phyloP scores from a whole-genome alignment of 768 basidiomycete species.

The Sistotremastrum suecicum region DNA sequence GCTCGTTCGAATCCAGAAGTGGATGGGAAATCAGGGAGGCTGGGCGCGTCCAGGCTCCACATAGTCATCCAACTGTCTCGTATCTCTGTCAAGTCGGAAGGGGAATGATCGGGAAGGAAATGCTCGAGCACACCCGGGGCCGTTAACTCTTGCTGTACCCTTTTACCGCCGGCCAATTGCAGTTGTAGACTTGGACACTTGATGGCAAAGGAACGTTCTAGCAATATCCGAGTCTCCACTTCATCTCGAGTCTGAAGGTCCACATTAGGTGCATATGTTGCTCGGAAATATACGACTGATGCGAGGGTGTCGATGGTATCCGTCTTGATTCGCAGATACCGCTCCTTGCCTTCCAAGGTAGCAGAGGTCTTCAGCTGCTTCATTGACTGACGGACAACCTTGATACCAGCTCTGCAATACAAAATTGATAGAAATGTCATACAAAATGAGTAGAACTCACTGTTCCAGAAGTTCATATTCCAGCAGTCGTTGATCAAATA shows the following conservation, averaged over 20 bases:
- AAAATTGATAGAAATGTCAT: neutral
- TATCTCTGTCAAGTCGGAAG: slow-evolving; percentile 36
- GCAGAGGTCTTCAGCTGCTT: slow-evolving; percentile 49
- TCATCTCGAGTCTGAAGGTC: slow-evolving; percentile 58
- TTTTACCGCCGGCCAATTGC: slow-evolving; percentile 94
- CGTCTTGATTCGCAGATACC: too few species aligned
- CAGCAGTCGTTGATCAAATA: slow-evolving; percentile 84
- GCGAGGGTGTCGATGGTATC: slow-evolving; percentile 7
- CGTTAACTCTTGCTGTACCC: slow-evolving; percentile 81
- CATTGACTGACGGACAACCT: slow-evolving; percentile 63
- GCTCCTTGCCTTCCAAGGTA: slow-evolving; percentile 24
- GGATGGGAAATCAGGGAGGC: slow-evolving; percentile 7
- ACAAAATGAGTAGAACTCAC: slow-evolving; percentile 28
- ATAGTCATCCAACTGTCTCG: slow-evolving; percentile 77
- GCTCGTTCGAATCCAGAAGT: slow-evolving; percentile 39
- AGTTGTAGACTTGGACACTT: slow-evolving; percentile 87
- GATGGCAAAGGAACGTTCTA: slow-evolving; percentile 76
- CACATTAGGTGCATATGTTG: slow-evolving; percentile 63
- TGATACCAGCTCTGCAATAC: slow-evolving; percentile 51
- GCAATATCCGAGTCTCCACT: slow-evolving; percentile 59
- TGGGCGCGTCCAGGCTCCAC: slow-evolving; percentile 50
- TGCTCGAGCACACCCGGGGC: slow-evolving; percentile 57
- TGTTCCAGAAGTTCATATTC: slow-evolving; percentile 76
- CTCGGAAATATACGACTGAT: slow-evolving; percentile 69
- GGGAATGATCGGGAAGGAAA: slow-evolving; percentile 38